Conservation (phyloP, 352 stramenopile genomes). For the Thalassiosira exigua region DNA sequence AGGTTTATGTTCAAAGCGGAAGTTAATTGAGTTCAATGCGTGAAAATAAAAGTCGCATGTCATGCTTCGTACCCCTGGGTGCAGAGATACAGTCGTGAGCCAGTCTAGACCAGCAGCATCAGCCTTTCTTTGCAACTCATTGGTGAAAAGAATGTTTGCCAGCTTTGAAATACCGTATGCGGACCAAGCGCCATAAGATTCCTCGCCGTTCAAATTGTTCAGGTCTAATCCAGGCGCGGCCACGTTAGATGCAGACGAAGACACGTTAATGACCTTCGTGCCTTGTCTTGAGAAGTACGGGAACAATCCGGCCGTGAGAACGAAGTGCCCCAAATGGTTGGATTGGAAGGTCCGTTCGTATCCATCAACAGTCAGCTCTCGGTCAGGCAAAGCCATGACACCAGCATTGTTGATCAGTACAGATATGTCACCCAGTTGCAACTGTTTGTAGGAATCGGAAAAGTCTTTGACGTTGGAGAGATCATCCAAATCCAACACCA, state of each 20-base stretch:
- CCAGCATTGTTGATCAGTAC: constrained; percentile 87
- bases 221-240: constrained; percentile 17
- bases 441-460: constrained; percentile 36
- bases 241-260: constrained; percentile 20
- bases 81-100: constrained; percentile 23
- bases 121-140: constrained; percentile 29
- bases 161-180: constrained; percentile 37
- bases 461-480: constrained; percentile 40
- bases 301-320: constrained; percentile 40
- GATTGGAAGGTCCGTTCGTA: constrained; percentile 65
- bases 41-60: neutral
- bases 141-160: constrained; percentile 40
- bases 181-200: constrained; percentile 8
- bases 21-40: constrained; percentile 13
- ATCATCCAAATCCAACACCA: constrained; percentile 54
- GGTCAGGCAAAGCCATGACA: constrained; percentile 56
- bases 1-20: too few species aligned
- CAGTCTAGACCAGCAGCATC: constrained; percentile 25
- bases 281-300: constrained; percentile 24
- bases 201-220: constrained; percentile 34
- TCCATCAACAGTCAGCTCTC: constrained; percentile 49
- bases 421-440: constrained; percentile 61
- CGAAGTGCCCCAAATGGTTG: constrained; percentile 64
- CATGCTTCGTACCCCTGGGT: constrained; percentile 25
- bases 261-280: constrained; percentile 30